Conservation (phyloP, 2,329 filamentous ascomycete species). For the Coniochaeta prunicola region DNA sequence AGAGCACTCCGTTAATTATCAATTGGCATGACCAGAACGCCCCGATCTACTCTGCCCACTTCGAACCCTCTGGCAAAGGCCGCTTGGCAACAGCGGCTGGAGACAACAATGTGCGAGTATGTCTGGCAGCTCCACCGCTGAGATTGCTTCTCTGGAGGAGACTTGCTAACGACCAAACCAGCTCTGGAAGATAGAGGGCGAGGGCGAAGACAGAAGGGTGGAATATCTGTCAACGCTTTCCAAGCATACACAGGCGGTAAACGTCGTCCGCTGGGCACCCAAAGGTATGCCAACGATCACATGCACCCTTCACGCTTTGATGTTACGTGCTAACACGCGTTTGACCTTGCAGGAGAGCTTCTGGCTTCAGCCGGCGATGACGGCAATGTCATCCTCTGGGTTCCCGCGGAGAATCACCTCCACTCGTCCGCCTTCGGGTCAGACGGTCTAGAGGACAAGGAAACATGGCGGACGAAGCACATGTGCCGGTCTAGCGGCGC, state of each 20-base stretch:
- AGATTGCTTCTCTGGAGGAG: background rate
- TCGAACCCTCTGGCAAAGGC: constrained; percentile 86
- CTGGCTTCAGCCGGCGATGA: constrained; percentile 95
- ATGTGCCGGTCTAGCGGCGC: constrained; percentile 95
- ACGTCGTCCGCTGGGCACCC: constrained; percentile 93
- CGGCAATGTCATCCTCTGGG: constrained; percentile 94
- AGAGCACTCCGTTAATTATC: constrained; percentile 91
- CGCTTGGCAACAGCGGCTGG: constrained; percentile 89
- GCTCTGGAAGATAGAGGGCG: constrained; percentile 86
- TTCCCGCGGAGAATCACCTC: constrained; percentile 70
- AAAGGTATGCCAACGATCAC: constrained; percentile 54
- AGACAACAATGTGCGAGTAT: constrained; percentile 90
- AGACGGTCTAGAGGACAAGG: constrained; percentile 84
- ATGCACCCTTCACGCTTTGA: background rate
- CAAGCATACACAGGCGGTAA: constrained; percentile 95
- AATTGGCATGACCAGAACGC: constrained; percentile 98
- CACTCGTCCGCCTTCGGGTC: constrained; percentile 60
- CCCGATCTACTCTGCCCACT: constrained; percentile 95
- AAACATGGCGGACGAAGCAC: constrained; percentile 93
- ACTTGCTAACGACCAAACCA: constrained; percentile 23
- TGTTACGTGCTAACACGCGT: background rate
- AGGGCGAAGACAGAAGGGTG: constrained; percentile 80
- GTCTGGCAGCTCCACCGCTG: background rate
- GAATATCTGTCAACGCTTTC: constrained; percentile 85
- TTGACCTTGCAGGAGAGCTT: constrained; percentile 61